Percentiles rank a stretch among this genome's conserved stretches.
Evolutionary conservation across 169 alveolate genomes (phyloP).

Genomic region (Cryptosporidium parvum): DNA sequence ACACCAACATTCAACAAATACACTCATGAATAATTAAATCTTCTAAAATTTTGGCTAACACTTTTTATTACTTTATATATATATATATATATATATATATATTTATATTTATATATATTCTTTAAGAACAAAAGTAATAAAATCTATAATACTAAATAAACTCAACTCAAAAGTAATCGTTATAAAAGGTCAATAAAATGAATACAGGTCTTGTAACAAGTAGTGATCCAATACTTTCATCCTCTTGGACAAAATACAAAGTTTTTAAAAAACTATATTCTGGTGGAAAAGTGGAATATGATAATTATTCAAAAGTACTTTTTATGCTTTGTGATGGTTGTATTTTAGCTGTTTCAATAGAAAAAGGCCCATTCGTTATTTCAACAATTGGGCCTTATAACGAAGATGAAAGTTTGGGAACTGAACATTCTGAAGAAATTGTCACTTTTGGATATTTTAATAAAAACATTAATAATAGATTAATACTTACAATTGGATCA

Average conservation of each 20-base stretch:
- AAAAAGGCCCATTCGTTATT: slow-evolving; percentile 52
- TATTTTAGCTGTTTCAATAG: slow-evolving; percentile 28
- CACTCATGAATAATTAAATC: slow-evolving; percentile 1
- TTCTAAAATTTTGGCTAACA: not conserved
- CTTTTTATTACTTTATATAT: not conserved
- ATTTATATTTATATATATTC: not conserved
- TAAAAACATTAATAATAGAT: not conserved
- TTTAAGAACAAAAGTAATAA: not conserved
- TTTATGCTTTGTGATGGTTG: slow-evolving; percentile 66
- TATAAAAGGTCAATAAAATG: not conserved
- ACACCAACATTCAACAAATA: not conserved
- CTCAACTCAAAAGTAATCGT: not conserved
- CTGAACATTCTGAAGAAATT: slow-evolving; percentile 64
- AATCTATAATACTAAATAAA: not conserved
- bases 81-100: too few species aligned
- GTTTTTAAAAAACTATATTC: slow-evolving; percentile 45
- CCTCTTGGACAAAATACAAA: slow-evolving; percentile 56
- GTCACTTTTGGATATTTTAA: slow-evolving; percentile 25
- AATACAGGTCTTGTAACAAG: not conserved
- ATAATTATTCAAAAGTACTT: not conserved
- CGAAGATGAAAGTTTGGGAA: slow-evolving; percentile 15
- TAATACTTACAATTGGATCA: slow-evolving; percentile 44
- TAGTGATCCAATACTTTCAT: slow-evolving; percentile 37
- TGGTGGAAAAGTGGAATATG: slow-evolving; percentile 70
- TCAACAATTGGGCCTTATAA: slow-evolving; percentile 64